phyloP scores from a whole-genome alignment of 2,329 filamentous ascomycete genomes.

The Fusarium sp. region DNA sequence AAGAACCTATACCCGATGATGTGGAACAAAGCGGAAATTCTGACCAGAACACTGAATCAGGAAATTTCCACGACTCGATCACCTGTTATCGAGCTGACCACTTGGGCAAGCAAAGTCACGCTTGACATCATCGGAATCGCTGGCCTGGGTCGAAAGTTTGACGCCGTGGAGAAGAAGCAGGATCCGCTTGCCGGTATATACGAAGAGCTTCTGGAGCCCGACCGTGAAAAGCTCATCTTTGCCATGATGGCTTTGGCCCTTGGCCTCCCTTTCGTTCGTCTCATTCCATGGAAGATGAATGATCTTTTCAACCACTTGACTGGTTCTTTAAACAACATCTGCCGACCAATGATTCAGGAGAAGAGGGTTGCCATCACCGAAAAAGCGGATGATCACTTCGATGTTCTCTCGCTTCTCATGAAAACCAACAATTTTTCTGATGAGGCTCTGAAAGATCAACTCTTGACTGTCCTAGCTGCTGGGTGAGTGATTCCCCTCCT shows the following conservation, averaged over 20 bases:
- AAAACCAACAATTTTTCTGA: slow-evolving; percentile 65
- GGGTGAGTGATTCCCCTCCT: neutral
- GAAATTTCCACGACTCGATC: slow-evolving; percentile 44
- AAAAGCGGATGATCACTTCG: slow-evolving; percentile 61
- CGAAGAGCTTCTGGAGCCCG: slow-evolving; percentile 59
- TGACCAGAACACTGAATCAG: slow-evolving; percentile 56
- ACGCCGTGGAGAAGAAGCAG: slow-evolving; percentile 52
- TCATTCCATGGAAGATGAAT: slow-evolving; percentile 40
- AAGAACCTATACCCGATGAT: slow-evolving; percentile 78
- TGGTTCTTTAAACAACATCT: slow-evolving; percentile 15
- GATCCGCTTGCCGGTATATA: slow-evolving; percentile 60
- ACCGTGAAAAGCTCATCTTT: slow-evolving; percentile 58
- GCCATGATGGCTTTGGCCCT: slow-evolving; percentile 26
- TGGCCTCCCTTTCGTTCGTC: slow-evolving; percentile 13
- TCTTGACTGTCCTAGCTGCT: slow-evolving; percentile 65
- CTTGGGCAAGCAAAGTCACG: slow-evolving; percentile 66
- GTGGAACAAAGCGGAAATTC: slow-evolving; percentile 65
- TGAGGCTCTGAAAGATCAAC: slow-evolving; percentile 63
- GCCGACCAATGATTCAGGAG: slow-evolving; percentile 52
- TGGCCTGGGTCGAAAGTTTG: slow-evolving; percentile 67
- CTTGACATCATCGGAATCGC: slow-evolving; percentile 72
- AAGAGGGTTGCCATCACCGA: slow-evolving; percentile 61
- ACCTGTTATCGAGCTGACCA: slow-evolving; percentile 51
- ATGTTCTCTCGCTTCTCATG: slow-evolving; percentile 72
- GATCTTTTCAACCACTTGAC: slow-evolving; percentile 28